phyloP scores from a whole-genome alignment of 495 filamentous ascomycete genomes.

The Darksidea phi region DNA sequence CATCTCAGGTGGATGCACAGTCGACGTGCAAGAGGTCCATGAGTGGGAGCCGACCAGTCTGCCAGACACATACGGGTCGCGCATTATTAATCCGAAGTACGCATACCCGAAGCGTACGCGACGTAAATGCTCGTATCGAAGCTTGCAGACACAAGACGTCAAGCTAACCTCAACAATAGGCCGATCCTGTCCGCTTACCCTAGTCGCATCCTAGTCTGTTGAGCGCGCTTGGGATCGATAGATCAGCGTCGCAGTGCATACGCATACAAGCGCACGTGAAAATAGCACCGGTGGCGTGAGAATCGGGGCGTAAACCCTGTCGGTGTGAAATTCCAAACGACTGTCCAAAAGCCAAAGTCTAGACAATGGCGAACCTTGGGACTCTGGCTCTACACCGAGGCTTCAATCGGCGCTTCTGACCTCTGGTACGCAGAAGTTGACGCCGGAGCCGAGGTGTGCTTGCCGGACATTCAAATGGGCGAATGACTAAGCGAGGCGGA shows the following conservation, averaged over 20 bases:
- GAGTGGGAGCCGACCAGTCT: no score
- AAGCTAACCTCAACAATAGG: slow-evolving; percentile 25
- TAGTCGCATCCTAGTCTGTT: slow-evolving; percentile 21
- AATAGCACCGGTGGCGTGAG: neutral
- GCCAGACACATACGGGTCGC: no score
- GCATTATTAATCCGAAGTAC: no score
- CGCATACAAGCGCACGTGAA: slow-evolving; percentile 3
- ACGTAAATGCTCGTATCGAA: no score
- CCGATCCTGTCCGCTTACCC: slow-evolving; percentile 9
- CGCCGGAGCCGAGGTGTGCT: neutral
- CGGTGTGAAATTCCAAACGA: neutral
- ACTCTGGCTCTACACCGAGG: slow-evolving; percentile 16
- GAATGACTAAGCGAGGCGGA: neutral
- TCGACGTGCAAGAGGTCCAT: no score
- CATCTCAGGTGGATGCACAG: no score
- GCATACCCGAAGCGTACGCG: no score
- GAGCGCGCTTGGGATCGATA: slow-evolving; percentile 20
- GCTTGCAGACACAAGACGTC: slow-evolving; percentile 15
- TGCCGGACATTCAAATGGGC: neutral
- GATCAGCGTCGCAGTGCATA: slow-evolving; percentile 6
- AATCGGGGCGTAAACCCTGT: neutral
- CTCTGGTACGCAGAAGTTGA: neutral
- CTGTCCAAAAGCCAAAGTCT: neutral
- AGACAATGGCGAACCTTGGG: neutral
- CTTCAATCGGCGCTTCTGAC: slow-evolving; percentile 22